Percentiles rank a stretch among this genome's conserved stretches.
These are phyloP conservation scores for Trametes maxima DNA, from an alignment of 768 basidiomycete species.

Conservation along the genomic window DNA sequence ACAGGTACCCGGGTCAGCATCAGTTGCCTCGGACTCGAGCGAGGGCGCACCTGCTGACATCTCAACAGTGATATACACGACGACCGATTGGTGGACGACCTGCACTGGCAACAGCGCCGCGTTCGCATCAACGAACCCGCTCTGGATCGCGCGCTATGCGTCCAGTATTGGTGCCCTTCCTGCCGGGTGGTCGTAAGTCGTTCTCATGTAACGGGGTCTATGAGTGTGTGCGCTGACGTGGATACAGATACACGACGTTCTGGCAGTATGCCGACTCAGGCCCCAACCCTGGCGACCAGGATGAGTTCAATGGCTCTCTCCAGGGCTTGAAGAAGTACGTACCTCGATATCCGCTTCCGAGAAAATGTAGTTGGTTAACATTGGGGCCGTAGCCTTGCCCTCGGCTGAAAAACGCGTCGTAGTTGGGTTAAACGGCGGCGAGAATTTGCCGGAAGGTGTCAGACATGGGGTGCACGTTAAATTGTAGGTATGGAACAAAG, in stretches of 20 bases:
- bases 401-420: neutral
- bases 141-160: slow-evolving; percentile 62
- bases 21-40: neutral
- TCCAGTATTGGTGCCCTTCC: slow-evolving; percentile 55
- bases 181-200: slow-evolving; percentile 55
- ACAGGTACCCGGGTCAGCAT: slow-evolving; percentile 44
- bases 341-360: neutral
- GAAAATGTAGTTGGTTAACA: neutral
- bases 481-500: no score
- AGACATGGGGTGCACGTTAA: no score
- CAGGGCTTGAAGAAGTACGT: slow-evolving; percentile 44
- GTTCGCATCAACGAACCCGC: slow-evolving; percentile 53
- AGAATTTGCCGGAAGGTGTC: no score
- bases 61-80: slow-evolving; percentile 57
- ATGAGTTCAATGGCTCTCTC: slow-evolving; percentile 56
- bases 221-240: slow-evolving; percentile 28
- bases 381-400: neutral
- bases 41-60: neutral
- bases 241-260: slow-evolving; percentile 49
- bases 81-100: slow-evolving; percentile 66
- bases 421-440: no score
- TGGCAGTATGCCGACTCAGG: slow-evolving; percentile 64
- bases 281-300: slow-evolving; percentile 58
- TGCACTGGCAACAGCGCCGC: slow-evolving; percentile 62
- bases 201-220: slow-evolving; percentile 4